A percentile compares a stretch with the other conserved stretches of the same genome.
phyloP scores from a whole-genome alignment of 805 yeast species.

The Metschnikowia colocasiae region DNA sequence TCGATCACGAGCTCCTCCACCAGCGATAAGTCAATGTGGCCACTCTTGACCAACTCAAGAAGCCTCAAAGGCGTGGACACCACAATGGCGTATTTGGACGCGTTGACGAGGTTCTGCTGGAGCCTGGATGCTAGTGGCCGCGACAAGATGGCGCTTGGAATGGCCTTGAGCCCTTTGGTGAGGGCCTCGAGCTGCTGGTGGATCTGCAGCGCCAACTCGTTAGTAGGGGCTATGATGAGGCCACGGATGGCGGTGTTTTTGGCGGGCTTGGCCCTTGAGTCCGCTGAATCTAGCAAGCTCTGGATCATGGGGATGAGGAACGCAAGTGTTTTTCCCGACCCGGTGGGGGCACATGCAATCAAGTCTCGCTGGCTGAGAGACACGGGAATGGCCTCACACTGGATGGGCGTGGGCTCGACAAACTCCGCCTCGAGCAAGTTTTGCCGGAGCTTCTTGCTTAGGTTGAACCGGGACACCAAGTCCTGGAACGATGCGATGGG shows the following conservation, averaged over 20 bases:
- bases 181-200: conserved; percentile 62
- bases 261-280: conserved; percentile 4
- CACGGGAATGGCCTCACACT: conserved; percentile 83
- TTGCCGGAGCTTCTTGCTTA: conserved; percentile 54
- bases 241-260: conserved; percentile 60
- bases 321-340: conserved; percentile 95
- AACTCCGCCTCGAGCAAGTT: conserved; percentile 71
- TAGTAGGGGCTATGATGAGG: conserved; percentile 86
- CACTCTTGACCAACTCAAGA: conserved; percentile 69
- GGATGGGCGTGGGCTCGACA: conserved; percentile 88
- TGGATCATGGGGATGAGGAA: conserved; percentile 81
- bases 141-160: conserved; percentile 63
- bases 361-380: conserved; percentile 68
- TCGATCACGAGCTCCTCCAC: conserved; percentile 83
- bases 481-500: conserved; percentile 91
- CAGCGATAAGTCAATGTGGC: conserved; percentile 53
- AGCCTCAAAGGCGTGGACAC: conserved; percentile 88
- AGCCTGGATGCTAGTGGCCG: conserved; percentile 69
- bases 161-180: conserved; percentile 46
- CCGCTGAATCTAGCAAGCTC: conserved; percentile 25
- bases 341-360: conserved; percentile 95
- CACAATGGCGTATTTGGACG: conserved; percentile 69
- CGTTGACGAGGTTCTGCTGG: conserved; percentile 53
- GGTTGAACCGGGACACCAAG: conserved; percentile 60
- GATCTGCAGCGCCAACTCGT: conserved; percentile 88